Evolutionary conservation across 495 filamentous ascomycete genomes (phyloP), one percentile per base, ranked within the genome.

Genomic region (Annulohypoxylon moriforme): DNA sequence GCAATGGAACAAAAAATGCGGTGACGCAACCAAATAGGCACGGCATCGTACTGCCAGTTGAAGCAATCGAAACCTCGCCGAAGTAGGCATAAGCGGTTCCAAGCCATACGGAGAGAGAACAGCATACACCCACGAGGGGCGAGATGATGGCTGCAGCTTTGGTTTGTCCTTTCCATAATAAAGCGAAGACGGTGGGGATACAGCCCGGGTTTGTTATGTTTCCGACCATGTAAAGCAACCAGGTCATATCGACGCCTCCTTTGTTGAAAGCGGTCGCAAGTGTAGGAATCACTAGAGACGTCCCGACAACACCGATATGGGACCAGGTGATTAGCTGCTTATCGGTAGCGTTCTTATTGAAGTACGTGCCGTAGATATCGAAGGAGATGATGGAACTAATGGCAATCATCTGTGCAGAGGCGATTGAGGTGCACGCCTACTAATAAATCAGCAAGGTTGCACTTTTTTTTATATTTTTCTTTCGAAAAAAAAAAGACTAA

Each of bases 301-400:
- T 57, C 7, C 10, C 31, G 16, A 57, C 53, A 9, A 57, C 53
- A 20, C 53, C 53, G 18, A 57, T 57, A 22, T 57, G 53, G n/a
- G 53, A 57, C 53, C 53, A 57, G 2, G 31, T 38, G n/a, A 57
- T 57, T 14, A 57, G 14, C 18, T 57, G 53, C 14, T 57, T 57
- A 14, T 57, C 53, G 31, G 53, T 57, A 33, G 53, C 53, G 18
- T 57, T 38, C 53, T 57, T 57, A 31, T 57, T 57, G 5, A 57
- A 31, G 13, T 57, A 57, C 31, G 53, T 57, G 1, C 53, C 53
- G 16, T 57, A 57, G 16, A 57, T 57, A 24, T 57, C 53, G n/a
- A 57, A 57, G 3, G 53, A 57, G 16, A 38, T 57, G 31, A 57
- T 57, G 14, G 53, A 57, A 13, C 53, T 57, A 10, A 57, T 57